A percentile compares a stretch with the other conserved stretches of the same genome.
Conservation (phyloP, 441 rosid genomes). For the Adansonia gregorii region DNA sequence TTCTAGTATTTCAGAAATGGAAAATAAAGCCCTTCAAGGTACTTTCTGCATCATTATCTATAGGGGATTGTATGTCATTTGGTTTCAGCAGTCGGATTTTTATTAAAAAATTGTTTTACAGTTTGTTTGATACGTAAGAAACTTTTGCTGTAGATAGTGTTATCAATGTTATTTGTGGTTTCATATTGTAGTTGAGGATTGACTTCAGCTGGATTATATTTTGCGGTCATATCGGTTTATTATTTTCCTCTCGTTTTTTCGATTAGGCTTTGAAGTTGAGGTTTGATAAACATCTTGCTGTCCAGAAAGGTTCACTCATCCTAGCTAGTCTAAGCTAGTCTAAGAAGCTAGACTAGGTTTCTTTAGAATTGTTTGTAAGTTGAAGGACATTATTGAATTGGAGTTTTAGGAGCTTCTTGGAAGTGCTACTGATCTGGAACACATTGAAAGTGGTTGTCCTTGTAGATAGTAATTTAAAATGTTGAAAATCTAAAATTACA, state of each 20-base stretch:
- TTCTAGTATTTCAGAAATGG: slow-evolving; percentile 59
- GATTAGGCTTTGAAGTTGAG: background rate
- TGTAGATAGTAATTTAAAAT: background rate
- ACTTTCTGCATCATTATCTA: slow-evolving; percentile 21
- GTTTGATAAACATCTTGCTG: background rate
- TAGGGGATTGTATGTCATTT: background rate
- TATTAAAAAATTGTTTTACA: background rate
- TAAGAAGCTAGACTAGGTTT: background rate
- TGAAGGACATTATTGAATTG: background rate
- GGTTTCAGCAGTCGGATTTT: background rate
- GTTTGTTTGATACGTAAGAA: background rate
- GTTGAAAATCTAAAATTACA: background rate
- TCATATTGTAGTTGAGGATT: background rate
- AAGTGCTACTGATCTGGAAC: background rate
- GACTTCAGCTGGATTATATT: background rate
- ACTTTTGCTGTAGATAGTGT: background rate
- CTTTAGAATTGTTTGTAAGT: background rate
- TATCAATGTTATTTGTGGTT: background rate
- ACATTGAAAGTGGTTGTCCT: background rate
- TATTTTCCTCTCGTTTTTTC: background rate
- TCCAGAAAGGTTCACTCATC: background rate
- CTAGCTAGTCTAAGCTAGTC: slow-evolving; percentile 11
- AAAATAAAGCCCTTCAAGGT: slow-evolving; percentile 65
- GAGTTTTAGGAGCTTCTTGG: background rate
- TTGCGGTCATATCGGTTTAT: background rate